phyloP scores from a whole-genome alignment of 805 yeast species.

The Dipodascopsis uninucleata region DNA sequence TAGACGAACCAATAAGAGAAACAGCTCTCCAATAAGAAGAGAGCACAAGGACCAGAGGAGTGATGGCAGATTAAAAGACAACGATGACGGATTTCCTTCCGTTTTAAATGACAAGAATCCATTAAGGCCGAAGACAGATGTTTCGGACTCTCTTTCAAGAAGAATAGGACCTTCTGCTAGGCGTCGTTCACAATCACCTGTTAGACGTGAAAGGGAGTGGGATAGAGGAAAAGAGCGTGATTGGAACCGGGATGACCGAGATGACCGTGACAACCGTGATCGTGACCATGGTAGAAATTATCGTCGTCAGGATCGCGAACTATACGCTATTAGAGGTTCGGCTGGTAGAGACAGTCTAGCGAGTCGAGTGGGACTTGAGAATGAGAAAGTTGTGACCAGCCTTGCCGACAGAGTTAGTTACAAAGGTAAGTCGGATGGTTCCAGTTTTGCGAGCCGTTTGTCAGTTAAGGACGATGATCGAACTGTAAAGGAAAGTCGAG shows the following conservation, averaged over 20 bases:
- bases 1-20: neutral
- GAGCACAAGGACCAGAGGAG: neutral
- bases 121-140: slow-evolving; percentile 7
- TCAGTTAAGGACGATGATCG: slow-evolving; percentile 4
- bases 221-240: neutral
- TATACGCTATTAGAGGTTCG: neutral
- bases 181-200: slow-evolving; percentile 8
- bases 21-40: neutral
- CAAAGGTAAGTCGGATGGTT: neutral
- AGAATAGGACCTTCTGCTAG: slow-evolving; percentile 5
- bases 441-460: slow-evolving; percentile 4
- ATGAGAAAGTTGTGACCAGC: neutral
- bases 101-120: slow-evolving; percentile 6
- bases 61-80: slow-evolving; percentile 1
- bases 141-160: slow-evolving; percentile 1
- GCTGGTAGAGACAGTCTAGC: neutral
- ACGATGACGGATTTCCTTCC: slow-evolving; percentile 12
- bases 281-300: slow-evolving; percentile 4
- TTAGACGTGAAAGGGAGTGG: neutral
- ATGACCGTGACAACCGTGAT: slow-evolving; percentile 9
- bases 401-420: neutral
- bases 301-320: neutral
- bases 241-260: slow-evolving; percentile 2
- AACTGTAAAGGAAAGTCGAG: neutral
- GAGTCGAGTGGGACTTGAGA: neutral